These are phyloP conservation scores for Penicillium argentinense DNA, from an alignment of 495 filamentous ascomycete genomes.

Conservation along the genomic window DNA sequence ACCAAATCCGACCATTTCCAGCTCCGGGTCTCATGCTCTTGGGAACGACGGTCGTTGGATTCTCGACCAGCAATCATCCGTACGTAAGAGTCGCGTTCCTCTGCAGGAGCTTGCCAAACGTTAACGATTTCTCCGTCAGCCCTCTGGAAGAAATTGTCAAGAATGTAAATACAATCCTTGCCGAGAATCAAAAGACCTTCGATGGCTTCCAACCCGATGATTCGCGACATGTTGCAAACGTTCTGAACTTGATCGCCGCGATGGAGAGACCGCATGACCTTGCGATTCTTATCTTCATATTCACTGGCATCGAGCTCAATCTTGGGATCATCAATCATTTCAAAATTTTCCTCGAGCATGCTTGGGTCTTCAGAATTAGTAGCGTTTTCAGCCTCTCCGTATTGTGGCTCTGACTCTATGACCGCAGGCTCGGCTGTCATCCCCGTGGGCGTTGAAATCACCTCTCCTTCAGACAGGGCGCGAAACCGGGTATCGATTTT, in stretches of 20 bases:
- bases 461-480: slow-evolving; percentile 31
- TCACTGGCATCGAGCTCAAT: slow-evolving; percentile 81
- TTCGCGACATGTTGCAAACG: slow-evolving; percentile 91
- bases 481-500: slow-evolving; percentile 39
- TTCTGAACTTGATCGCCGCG: slow-evolving; percentile 90
- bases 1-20: slow-evolving; percentile 95
- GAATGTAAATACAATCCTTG: slow-evolving; percentile 89
- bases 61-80: slow-evolving; percentile 87
- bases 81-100: slow-evolving; percentile 93
- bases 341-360: slow-evolving; percentile 80
- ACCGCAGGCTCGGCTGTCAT: slow-evolving; percentile 29
- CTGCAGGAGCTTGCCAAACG: slow-evolving; percentile 86
- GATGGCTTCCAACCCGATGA: slow-evolving; percentile 86
- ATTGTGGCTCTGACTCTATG: slow-evolving; percentile 25
- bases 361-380: slow-evolving; percentile 39
- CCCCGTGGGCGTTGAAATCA: slow-evolving; percentile 34
- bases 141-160: slow-evolving; percentile 93
- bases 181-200: slow-evolving; percentile 92
- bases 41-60: slow-evolving; percentile 55
- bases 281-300: slow-evolving; percentile 95
- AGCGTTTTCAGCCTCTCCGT: slow-evolving; percentile 43
- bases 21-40: slow-evolving; percentile 77
- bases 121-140: slow-evolving; percentile 95
- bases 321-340: slow-evolving; percentile 87
- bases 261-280: slow-evolving; percentile 92